Evolutionary conservation across 108 stramenopile genomes (phyloP).

Genomic region (Parmales sp.): DNA sequence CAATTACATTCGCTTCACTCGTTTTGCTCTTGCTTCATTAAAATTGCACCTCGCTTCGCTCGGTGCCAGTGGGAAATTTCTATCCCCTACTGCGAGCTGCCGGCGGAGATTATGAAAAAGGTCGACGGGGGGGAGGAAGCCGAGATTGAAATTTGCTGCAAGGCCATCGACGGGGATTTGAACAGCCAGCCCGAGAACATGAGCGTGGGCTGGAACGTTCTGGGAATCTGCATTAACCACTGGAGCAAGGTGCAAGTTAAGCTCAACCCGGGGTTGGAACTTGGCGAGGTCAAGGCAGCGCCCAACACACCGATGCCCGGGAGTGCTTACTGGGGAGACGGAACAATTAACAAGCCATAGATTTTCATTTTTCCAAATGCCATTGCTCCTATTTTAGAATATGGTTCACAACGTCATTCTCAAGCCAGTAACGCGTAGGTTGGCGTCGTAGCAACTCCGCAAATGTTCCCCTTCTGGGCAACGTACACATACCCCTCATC

Average conservation of each 20-base stretch:
- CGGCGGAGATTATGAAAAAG: conserved; percentile 14
- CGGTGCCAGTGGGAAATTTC: conserved; percentile 11
- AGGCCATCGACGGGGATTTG: conserved; percentile 56
- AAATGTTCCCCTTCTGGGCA: conserved; percentile 5
- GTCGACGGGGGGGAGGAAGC: conserved; percentile 22
- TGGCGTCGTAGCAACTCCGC: conserved; percentile 14
- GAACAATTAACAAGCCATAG: no score
- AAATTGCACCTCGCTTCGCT: not conserved
- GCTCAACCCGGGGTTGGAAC: no score
- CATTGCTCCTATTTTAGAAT: not conserved
- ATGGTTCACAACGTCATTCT: no score
- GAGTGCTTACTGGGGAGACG: no score
- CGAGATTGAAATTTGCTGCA: conserved; percentile 42
- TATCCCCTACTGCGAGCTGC: no score
- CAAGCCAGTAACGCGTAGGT: conserved; percentile 7
- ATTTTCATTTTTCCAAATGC: no score
- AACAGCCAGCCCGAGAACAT: conserved; percentile 61
- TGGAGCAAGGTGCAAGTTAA: conserved; percentile 33
- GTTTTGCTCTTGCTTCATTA: no score
- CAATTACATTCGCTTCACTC: no score
- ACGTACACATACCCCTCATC: conserved; percentile 21
- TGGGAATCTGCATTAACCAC: conserved; percentile 64
- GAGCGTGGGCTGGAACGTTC: conserved; percentile 64
- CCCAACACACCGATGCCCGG: no score
- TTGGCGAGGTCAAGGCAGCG: no score